These are phyloP conservation scores for Saccharomycopsis fermentans DNA, from an alignment of 805 yeast genomes.

Conservation along the genomic window DNA sequence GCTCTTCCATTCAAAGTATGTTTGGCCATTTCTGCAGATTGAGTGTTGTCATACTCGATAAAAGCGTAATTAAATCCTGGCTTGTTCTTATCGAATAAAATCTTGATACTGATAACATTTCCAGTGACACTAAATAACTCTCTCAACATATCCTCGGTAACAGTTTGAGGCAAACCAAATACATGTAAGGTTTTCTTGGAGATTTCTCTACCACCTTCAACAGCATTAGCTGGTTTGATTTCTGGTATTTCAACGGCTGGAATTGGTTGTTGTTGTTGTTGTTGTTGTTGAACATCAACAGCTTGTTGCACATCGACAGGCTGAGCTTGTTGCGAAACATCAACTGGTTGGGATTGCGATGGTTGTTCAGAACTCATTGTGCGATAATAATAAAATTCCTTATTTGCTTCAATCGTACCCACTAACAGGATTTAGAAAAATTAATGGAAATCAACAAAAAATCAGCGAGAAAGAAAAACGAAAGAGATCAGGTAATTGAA, in stretches of 20 bases:
- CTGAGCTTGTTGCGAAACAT: neutral
- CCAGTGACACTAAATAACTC: slow-evolving; percentile 58
- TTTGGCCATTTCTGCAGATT: slow-evolving; percentile 53
- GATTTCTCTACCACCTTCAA: slow-evolving; percentile 73
- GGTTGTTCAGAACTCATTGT: neutral
- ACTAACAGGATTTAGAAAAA: neutral
- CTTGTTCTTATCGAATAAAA: slow-evolving; percentile 65
- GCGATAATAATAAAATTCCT: neutral
- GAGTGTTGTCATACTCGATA: slow-evolving; percentile 55
- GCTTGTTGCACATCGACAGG: slow-evolving; percentile 6
- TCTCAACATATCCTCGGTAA: slow-evolving; percentile 51
- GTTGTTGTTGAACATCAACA: slow-evolving; percentile 5
- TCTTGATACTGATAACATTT: slow-evolving; percentile 52
- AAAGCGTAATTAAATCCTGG: slow-evolving; percentile 75
- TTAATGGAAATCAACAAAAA: neutral
- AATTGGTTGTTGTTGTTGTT: slow-evolving; percentile 5
- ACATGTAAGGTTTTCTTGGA: slow-evolving; percentile 67
- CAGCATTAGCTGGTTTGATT: slow-evolving; percentile 54
- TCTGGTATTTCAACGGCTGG: slow-evolving; percentile 19
- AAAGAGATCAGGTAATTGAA: neutral
- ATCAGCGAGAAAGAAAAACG: neutral
- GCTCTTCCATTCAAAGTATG: slow-evolving; percentile 48
- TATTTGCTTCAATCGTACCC: neutral
- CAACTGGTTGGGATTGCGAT: neutral
- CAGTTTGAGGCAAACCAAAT: slow-evolving; percentile 57